Percentiles rank a stretch among this genome's conserved stretches.
Conservation (phyloP, 805 yeast species). For the Ogataea angusta region DNA sequence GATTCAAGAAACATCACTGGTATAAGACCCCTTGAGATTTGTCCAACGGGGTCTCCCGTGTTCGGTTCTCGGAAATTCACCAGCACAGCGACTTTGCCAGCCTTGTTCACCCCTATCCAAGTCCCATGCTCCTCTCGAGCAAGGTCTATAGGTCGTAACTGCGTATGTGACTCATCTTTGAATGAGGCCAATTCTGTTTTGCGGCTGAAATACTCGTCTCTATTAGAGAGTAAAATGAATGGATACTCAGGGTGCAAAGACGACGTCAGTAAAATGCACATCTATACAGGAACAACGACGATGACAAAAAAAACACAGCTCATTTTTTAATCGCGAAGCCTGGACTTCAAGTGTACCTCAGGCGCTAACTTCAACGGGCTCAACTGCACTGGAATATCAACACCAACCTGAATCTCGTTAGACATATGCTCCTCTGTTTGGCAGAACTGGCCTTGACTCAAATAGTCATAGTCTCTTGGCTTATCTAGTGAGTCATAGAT, state of each 20-base stretch:
- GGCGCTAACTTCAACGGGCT: too few relatives aligned
- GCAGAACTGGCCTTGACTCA: too few relatives aligned
- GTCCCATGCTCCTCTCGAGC: constrained; percentile 78
- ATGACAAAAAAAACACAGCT: too few relatives aligned
- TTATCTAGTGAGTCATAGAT: not conserved
- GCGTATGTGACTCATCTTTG: constrained; percentile 24
- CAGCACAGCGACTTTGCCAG: constrained; percentile 64
- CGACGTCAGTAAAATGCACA: constrained; percentile 80
- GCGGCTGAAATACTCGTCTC: constrained; percentile 82
- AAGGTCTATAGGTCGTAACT: constrained; percentile 71
- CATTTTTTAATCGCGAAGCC: too few relatives aligned
- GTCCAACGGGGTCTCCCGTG: constrained; percentile 21
- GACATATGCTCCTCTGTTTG: too few relatives aligned
- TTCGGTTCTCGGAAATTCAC: constrained; percentile 65
- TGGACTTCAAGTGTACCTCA: too few relatives aligned
- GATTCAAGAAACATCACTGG: constrained; percentile 39
- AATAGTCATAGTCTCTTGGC: too few relatives aligned
- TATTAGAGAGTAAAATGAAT: constrained; percentile 70
- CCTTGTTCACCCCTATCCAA: constrained; percentile 72
- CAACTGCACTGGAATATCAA: too few relatives aligned
- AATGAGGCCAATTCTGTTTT: constrained; percentile 59
- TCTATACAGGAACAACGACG: constrained; percentile 23
- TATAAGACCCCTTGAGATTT: constrained; percentile 44
- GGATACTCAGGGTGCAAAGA: constrained; percentile 71
- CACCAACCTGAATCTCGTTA: too few relatives aligned